These are phyloP conservation scores for Elaeis guineensis DNA, from an alignment of 176 grass and related monocot species.

Conservation along the genomic window DNA sequence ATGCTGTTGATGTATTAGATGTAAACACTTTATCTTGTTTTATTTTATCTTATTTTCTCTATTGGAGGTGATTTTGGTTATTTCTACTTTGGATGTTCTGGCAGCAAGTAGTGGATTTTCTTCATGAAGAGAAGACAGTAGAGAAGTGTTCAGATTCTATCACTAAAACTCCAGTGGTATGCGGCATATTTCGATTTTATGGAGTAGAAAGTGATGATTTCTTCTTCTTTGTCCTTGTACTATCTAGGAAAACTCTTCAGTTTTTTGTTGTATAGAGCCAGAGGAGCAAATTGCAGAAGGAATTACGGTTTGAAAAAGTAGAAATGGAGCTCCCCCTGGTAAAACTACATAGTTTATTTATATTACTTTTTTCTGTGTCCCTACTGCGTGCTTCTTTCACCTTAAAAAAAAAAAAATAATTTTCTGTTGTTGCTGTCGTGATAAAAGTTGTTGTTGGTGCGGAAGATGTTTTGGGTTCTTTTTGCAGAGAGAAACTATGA, in stretches of 20 bases:
- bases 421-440: conserved; percentile 4
- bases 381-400: neutral
- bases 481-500: conserved; percentile 44
- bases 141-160: conserved; percentile 11
- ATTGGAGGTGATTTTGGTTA: too few species aligned
- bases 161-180: conserved; percentile 35
- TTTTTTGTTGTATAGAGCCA: conserved; percentile 25
- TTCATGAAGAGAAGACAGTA: conserved; percentile 23
- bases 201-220: conserved; percentile 1
- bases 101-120: too few species aligned
- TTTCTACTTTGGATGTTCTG: too few species aligned
- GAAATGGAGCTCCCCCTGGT: conserved; percentile 61
- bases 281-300: conserved; percentile 36
- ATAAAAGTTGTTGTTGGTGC: too few species aligned
- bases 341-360: conserved; percentile 20
- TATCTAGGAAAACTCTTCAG: neutral
- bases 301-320: conserved; percentile 52
- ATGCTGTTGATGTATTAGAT: too few species aligned
- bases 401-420: conserved; percentile 14
- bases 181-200: neutral
- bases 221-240: conserved; percentile 16
- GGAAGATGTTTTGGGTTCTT: too few species aligned
- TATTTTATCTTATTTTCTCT: too few species aligned
- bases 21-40: too few species aligned
- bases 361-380: too few species aligned